phyloP scores from a whole-genome alignment of 148 eudicot genomes.

The Chenopodium album region DNA sequence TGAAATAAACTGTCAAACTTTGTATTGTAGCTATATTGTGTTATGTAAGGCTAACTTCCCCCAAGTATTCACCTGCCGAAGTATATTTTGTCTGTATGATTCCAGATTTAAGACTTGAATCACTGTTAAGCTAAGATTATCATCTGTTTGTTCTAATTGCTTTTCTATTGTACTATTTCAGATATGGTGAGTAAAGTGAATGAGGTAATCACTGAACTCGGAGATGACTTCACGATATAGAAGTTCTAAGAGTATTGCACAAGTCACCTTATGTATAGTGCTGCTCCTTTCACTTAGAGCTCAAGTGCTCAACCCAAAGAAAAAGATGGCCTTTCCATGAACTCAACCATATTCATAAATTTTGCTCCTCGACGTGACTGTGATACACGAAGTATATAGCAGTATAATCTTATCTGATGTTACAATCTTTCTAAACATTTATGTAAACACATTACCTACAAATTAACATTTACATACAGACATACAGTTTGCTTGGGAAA shows the following conservation, averaged over 20 bases:
- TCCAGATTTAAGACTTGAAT: neutral
- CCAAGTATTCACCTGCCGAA: neutral
- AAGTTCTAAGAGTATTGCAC: neutral
- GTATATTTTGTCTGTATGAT: neutral
- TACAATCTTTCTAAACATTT: neutral
- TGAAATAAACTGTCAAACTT: neutral
- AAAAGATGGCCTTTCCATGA: neutral
- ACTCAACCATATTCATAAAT: neutral
- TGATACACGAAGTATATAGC: neutral
- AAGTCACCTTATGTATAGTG: neutral
- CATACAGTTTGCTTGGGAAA: neutral
- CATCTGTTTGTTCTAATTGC: conserved; percentile 12
- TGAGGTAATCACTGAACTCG: conserved; percentile 58
- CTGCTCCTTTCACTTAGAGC: neutral
- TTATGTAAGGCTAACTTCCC: neutral
- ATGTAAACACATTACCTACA: neutral
- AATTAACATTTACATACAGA: neutral
- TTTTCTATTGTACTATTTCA: conserved; percentile 28
- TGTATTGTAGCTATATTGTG: neutral
- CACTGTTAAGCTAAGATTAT: neutral
- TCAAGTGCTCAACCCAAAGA: neutral
- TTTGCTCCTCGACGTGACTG: neutral
- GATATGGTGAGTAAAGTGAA: conserved; percentile 68
- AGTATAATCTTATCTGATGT: neutral
- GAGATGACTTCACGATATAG: conserved; percentile 34